A percentile compares a stretch with the other conserved stretches of the same genome.
Evolutionary conservation across 257 asterid genomes (phyloP).

Genomic region (Solanum clarkiae): DNA sequence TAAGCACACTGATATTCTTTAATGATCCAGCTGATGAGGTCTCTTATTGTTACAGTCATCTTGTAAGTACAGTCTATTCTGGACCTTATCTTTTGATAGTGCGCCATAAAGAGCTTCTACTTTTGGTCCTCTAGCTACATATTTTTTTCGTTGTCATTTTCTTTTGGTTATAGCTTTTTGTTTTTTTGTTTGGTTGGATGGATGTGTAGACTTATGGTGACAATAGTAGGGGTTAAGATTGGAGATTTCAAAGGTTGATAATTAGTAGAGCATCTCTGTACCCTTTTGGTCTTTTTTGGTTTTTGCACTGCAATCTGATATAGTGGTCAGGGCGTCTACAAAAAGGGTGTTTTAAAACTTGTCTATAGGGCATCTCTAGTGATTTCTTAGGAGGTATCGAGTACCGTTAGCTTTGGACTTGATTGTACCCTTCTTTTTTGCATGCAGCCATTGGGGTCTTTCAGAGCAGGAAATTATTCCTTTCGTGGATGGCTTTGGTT

Average conservation of each 20-base stretch:
- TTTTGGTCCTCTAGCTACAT: too few relatives aligned
- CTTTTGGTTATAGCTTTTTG: too few relatives aligned
- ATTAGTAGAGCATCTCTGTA: background rate
- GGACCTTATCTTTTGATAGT: too few relatives aligned
- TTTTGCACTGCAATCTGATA: background rate
- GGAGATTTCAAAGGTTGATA: background rate
- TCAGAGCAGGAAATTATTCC: too few relatives aligned
- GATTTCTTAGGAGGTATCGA: background rate
- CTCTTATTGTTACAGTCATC: too few relatives aligned
- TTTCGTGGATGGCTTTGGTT: background rate
- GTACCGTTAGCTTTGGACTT: background rate
- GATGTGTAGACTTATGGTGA: too few relatives aligned
- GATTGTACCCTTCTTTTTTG: background rate
- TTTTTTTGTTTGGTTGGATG: too few relatives aligned
- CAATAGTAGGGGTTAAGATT: background rate
- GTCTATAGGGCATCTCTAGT: background rate
- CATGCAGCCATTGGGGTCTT: background rate
- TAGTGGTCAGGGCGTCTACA: background rate
- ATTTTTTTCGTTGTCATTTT: too few relatives aligned
- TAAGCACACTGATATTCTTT: too few relatives aligned
- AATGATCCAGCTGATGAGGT: too few relatives aligned
- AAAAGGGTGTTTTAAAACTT: background rate
- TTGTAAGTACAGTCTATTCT: too few relatives aligned
- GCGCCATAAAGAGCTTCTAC: too few relatives aligned
- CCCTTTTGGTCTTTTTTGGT: background rate